Evolutionary conservation across 108 stramenopile genomes (phyloP), one percentile per base, ranked within the genome.

Genomic region (Mediolabrus comicus): DNA sequence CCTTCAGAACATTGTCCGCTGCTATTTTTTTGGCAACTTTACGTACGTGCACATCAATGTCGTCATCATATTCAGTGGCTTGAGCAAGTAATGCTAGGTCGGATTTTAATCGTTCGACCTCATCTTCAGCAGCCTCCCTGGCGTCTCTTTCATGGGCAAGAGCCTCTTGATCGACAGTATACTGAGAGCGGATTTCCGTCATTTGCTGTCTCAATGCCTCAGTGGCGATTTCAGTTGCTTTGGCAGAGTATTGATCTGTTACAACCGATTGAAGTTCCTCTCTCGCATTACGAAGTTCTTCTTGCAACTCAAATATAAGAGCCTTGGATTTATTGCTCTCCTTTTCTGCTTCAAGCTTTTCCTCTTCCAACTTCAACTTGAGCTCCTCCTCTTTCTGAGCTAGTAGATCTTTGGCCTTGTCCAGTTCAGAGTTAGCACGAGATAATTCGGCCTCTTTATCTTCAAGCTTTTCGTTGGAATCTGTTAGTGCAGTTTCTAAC

Each of bases 161-260:
- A n/a, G 58, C 71, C 30, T 72, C 59, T 30, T 75, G 78, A 36
- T 84, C 75, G 29, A 62, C 71, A 17, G 76, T 66, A 52, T 82
- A 65, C 55, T 85, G 69, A 7, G 66, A 53, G 11, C 83, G 68
- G 61, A 90, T 43, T n/a, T 89, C 83, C 19, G 86, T 54, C 56
- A 93, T 71, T 39, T 90, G 82, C 26, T 82, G 65, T 28, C 89
- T 80, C 28, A 93, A 76, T 22, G 86, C 86, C 17, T 82, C 57
- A 3, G 86, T 71, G 13, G 87, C 87, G 22, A 71, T 71, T 75
- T 87, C 89, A 4, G 78, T 83, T 16, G 89, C 92, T 53, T 77
- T 83, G 8, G 75, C 84, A 31, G 86, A 78, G n/a, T 86, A 70
- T 68, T 84, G 86, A 68, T 93, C 87, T 13, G 89, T 93, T 0